Conservation (phyloP, 2,329 filamentous ascomycete species). For the Aspergillus tubingensis region DNA sequence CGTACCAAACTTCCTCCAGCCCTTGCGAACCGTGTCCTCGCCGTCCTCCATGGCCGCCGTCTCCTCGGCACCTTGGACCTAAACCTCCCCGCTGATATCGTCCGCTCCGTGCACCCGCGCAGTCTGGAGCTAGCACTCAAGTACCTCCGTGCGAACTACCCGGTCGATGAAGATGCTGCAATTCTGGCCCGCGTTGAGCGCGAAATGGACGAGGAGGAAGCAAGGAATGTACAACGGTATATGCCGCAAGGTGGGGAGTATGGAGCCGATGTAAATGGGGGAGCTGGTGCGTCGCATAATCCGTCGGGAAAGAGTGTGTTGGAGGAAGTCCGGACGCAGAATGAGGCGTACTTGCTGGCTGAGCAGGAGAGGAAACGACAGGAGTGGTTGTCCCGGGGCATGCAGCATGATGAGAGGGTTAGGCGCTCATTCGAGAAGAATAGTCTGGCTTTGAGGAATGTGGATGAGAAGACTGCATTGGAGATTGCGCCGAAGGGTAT, state of each 20-base stretch:
- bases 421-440: slow-evolving; percentile 35
- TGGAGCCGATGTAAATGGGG: slow-evolving; percentile 34
- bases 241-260: slow-evolving; percentile 49
- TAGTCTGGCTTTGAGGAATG: slow-evolving; percentile 37
- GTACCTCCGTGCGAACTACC: slow-evolving; percentile 46
- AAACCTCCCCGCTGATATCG: slow-evolving; percentile 44
- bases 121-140: slow-evolving; percentile 40
- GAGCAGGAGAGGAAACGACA: slow-evolving; percentile 53
- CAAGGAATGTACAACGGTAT: slow-evolving; percentile 44
- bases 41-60: slow-evolving; percentile 47
- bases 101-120: slow-evolving; percentile 31
- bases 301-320: slow-evolving; percentile 47
- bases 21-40: slow-evolving; percentile 41
- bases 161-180: slow-evolving; percentile 51
- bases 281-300: slow-evolving; percentile 40
- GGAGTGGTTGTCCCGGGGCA: slow-evolving; percentile 56
- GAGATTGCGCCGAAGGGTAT: slow-evolving; percentile 33
- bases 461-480: slow-evolving; percentile 36
- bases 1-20: slow-evolving; percentile 28
- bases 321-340: slow-evolving; percentile 41
- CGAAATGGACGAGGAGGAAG: slow-evolving; percentile 42
- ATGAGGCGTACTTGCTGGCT: slow-evolving; percentile 42
- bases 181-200: slow-evolving; percentile 48
- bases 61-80: slow-evolving; percentile 49
- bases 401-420: slow-evolving; percentile 39